These are phyloP conservation scores for Suillus cothurnatus DNA, from an alignment of 768 basidiomycete genomes.

Conservation along the genomic window DNA sequence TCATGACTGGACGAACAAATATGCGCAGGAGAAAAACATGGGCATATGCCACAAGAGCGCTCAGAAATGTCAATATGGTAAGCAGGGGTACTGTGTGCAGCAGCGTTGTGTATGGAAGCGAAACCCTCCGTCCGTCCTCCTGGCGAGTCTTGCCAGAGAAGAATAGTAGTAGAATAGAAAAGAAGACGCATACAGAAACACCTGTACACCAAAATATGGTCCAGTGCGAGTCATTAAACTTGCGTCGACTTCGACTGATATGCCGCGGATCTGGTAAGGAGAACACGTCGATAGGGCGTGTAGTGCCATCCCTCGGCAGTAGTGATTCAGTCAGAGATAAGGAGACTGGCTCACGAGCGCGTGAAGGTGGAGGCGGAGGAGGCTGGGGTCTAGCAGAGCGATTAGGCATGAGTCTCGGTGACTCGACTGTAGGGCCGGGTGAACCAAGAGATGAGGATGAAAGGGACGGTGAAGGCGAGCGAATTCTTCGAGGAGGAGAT, in stretches of 20 bases:
- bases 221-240: constrained; percentile 75
- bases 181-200: constrained; percentile 61
- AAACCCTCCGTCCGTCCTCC: constrained; percentile 19
- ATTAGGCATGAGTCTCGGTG: constrained; percentile 13
- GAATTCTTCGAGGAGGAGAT: constrained; percentile 53
- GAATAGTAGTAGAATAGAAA: constrained; percentile 67
- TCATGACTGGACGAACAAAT: constrained; percentile 83
- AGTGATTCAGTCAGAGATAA: constrained; percentile 75
- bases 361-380: constrained; percentile 44
- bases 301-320: constrained; percentile 69
- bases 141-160: constrained; percentile 46
- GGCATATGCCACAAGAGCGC: constrained; percentile 69
- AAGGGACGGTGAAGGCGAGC: constrained; percentile 44
- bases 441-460: constrained; percentile 35
- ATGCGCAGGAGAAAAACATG: constrained; percentile 77
- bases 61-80: constrained; percentile 68
- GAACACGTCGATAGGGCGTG: constrained; percentile 70
- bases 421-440: constrained; percentile 11
- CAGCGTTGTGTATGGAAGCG: constrained; percentile 65
- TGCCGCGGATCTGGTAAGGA: constrained; percentile 77
- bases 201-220: constrained; percentile 66
- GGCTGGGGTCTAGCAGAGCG: constrained; percentile 39
- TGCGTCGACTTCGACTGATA: constrained; percentile 61
- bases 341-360: constrained; percentile 49
- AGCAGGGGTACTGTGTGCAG: constrained; percentile 79